Conservation (phyloP, 176 grass and related monocot species). For the Themeda triandra region DNA sequence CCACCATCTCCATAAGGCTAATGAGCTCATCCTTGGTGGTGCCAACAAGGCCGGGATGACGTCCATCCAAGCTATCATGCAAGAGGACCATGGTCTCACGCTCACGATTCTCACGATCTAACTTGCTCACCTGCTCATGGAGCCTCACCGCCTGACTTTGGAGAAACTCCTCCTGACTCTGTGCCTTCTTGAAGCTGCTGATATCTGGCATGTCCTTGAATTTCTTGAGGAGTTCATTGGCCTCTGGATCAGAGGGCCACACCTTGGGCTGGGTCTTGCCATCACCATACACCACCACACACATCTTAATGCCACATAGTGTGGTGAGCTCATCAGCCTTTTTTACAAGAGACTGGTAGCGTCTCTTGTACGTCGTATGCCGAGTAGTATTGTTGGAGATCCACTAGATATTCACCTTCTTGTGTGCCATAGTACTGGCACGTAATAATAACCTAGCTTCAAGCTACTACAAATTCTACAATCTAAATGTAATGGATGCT, state of each 20-base stretch:
- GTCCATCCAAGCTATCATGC: background rate
- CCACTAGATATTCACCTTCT: conserved; percentile 24
- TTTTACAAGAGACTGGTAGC: background rate
- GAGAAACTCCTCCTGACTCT: conserved; percentile 39
- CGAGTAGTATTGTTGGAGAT: conserved; percentile 20
- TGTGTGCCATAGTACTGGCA: conserved; percentile 11
- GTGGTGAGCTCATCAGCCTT: conserved; percentile 28
- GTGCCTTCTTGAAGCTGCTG: conserved; percentile 3
- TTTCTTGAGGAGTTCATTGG: too few relatives aligned
- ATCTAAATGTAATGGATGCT: too few relatives aligned
- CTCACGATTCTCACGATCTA: background rate
- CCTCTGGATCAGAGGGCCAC: background rate
- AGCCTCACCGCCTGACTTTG: background rate
- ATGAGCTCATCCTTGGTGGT: conserved; percentile 13
- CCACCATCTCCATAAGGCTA: background rate
- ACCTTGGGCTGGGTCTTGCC: background rate
- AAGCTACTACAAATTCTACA: too few relatives aligned
- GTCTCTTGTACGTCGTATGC: too few relatives aligned
- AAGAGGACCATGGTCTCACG: background rate
- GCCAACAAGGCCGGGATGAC: background rate
- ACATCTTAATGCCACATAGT: conserved; percentile 20
- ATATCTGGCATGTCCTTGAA: too few relatives aligned
- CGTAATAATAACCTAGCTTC: background rate
- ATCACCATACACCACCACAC: conserved; percentile 31
- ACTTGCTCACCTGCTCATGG: background rate